phyloP scores from a whole-genome alignment of 179 eudicot species.

The Pouteria campechiana region DNA sequence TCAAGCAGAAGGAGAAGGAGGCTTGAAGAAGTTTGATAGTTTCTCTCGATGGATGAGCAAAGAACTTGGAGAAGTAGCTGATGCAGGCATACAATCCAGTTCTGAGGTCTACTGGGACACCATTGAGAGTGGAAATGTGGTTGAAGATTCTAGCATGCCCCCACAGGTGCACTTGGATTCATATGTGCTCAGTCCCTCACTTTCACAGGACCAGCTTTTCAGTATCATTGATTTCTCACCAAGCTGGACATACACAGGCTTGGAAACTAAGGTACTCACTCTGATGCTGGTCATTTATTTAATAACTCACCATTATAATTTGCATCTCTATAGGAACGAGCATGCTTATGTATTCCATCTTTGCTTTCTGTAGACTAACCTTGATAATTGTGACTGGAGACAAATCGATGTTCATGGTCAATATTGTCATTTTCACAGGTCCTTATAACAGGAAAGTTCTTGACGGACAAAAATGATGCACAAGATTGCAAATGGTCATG shows the following conservation, averaged over 20 bases:
- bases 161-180: conserved; percentile 27
- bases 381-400: too few relatives aligned
- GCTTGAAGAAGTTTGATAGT: conserved; percentile 67
- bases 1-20: conserved; percentile 21
- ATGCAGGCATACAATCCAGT: conserved; percentile 29
- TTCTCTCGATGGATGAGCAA: conserved; percentile 74
- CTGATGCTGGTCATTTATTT: not conserved
- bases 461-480: conserved; percentile 37
- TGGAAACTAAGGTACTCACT: conserved; percentile 62
- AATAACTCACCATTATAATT: too few relatives aligned
- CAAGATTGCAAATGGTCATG: conserved; percentile 57
- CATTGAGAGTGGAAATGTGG: conserved; percentile 40
- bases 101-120: conserved; percentile 45
- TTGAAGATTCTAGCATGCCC: conserved; percentile 26
- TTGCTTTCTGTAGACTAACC: too few relatives aligned
- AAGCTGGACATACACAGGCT: conserved; percentile 55
- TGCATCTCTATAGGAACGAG: too few relatives aligned
- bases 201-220: conserved; percentile 63
- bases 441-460: conserved; percentile 52
- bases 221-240: conserved; percentile 73
- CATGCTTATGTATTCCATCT: too few relatives aligned
- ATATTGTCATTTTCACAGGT: conserved; percentile 24
- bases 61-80: conserved; percentile 61
- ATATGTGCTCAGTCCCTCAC: conserved; percentile 46
- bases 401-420: not conserved